These are phyloP conservation scores for Hypoxylon sp. DNA, from an alignment of 2,329 filamentous ascomycete genomes.

Conservation along the genomic window DNA sequence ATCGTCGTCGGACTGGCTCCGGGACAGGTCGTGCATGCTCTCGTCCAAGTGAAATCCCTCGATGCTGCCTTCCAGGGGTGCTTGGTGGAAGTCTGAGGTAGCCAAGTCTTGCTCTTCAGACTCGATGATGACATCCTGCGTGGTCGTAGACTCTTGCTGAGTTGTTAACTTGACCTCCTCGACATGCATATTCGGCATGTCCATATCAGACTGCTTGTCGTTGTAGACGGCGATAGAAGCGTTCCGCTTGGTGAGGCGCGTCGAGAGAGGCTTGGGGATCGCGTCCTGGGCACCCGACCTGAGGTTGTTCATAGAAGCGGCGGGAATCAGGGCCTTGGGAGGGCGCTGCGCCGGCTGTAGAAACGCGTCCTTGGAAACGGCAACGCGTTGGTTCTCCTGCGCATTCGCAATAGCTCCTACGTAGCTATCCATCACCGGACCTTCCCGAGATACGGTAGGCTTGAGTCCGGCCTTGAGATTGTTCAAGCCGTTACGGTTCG, in stretches of 20 bases:
- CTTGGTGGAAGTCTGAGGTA: not conserved
- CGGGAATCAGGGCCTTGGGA: constrained; percentile 36
- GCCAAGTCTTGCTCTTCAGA: constrained; percentile 4
- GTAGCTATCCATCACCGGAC: constrained; percentile 41
- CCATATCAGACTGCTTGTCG: constrained; percentile 34
- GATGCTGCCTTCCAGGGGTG: not conserved
- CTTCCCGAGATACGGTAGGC: constrained; percentile 30
- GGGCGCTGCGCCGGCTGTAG: constrained; percentile 50
- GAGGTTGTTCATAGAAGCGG: constrained; percentile 36
- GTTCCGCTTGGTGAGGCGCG: constrained; percentile 16
- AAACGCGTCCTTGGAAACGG: constrained; percentile 47
- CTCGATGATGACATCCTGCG: constrained; percentile 4
- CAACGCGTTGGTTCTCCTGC: constrained; percentile 55
- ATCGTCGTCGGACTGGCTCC: not conserved
- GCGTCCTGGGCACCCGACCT: constrained; percentile 8
- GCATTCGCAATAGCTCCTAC: constrained; percentile 42
- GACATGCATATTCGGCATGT: not conserved
- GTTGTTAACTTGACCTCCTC: constrained; percentile 1
- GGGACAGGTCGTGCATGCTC: not conserved
- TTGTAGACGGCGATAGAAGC: constrained; percentile 38
- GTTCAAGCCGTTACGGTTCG: constrained; percentile 81
- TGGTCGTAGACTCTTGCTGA: not conserved
- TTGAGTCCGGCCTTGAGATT: constrained; percentile 73
- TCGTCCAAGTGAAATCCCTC: constrained; percentile 6
- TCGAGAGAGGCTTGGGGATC: constrained; percentile 7